Percentiles rank a stretch among this genome's conserved stretches.
phyloP scores from a whole-genome alignment of 208 protist species.

The Leishmania braziliensis region DNA sequence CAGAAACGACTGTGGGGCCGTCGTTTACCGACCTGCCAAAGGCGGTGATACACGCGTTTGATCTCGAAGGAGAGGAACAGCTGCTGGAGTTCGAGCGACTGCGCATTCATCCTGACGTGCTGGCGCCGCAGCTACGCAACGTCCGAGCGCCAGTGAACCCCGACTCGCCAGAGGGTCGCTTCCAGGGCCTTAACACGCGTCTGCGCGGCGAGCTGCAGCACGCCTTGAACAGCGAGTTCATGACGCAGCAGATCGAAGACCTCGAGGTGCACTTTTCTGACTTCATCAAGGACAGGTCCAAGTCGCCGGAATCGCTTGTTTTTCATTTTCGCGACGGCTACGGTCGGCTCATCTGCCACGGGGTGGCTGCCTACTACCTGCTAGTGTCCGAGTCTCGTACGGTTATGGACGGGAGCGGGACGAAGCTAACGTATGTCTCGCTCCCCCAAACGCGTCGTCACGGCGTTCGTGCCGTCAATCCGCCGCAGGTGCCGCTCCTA shows the following conservation, averaged over 20 bases:
- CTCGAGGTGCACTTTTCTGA: conserved; percentile 67
- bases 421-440: conserved; percentile 76
- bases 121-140: conserved; percentile 28
- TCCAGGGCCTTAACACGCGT: conserved; percentile 68
- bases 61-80: conserved; percentile 74
- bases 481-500: conserved; percentile 66
- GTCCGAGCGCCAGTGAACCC: conserved; percentile 39
- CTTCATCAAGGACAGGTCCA: conserved; percentile 45
- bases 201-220: conserved; percentile 81
- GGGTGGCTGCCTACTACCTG: conserved; percentile 82
- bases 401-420: conserved; percentile 42
- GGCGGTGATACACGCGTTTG: conserved; percentile 53
- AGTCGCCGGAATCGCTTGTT: conserved; percentile 52
- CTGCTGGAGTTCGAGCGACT: conserved; percentile 32
- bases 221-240: conserved; percentile 81
- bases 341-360: conserved; percentile 84
- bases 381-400: conserved; percentile 65
- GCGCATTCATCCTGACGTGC: conserved; percentile 19
- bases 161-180: conserved; percentile 69
- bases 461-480: conserved; percentile 30
- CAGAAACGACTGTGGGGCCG: conserved; percentile 31
- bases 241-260: conserved; percentile 79
- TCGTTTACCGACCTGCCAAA: conserved; percentile 65
- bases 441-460: conserved; percentile 58
- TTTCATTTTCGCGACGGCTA: conserved; percentile 88